phyloP scores from a whole-genome alignment of 208 protist species.

The Wallacemonas sp. region DNA sequence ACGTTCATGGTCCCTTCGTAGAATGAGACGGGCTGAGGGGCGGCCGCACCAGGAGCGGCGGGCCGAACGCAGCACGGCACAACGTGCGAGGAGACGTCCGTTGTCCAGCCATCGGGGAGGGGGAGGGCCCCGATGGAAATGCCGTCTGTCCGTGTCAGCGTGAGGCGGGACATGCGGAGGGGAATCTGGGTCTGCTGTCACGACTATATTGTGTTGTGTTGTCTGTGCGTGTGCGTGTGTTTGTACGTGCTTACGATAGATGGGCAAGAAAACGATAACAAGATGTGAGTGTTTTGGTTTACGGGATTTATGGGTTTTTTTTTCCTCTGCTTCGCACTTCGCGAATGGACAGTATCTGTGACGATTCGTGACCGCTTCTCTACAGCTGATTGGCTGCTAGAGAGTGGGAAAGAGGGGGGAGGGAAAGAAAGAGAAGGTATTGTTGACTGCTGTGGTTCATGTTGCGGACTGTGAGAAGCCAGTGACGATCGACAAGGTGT shows the following conservation, averaged over 20 bases:
- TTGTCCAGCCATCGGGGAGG: constrained; percentile 55
- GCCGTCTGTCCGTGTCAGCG: constrained; percentile 16
- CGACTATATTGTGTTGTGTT: not conserved
- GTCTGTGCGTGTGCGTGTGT: not conserved
- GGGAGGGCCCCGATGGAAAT: constrained; percentile 54
- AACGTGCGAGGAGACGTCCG: constrained; percentile 53
- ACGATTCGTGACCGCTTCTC: too few relatives aligned
- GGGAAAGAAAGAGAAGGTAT: too few relatives aligned
- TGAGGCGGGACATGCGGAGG: not conserved
- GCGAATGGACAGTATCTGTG: too few relatives aligned
- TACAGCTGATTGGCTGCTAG: too few relatives aligned
- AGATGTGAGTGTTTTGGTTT: too few relatives aligned
- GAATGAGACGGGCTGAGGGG: not conserved
- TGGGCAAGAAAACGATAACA: too few relatives aligned
- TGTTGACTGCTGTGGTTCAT: too few relatives aligned
- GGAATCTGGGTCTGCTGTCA: not conserved
- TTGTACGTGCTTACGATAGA: not conserved
- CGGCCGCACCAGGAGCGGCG: not conserved
- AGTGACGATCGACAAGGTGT: too few relatives aligned
- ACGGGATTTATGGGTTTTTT: too few relatives aligned
- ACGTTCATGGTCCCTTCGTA: constrained; percentile 14
- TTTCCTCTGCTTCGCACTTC: too few relatives aligned
- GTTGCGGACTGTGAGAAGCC: too few relatives aligned
- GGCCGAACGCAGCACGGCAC: constrained; percentile 18
- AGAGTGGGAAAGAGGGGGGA: too few relatives aligned